Conservation (phyloP, 495 filamentous ascomycete species). For the Penicillium flavigenum region DNA sequence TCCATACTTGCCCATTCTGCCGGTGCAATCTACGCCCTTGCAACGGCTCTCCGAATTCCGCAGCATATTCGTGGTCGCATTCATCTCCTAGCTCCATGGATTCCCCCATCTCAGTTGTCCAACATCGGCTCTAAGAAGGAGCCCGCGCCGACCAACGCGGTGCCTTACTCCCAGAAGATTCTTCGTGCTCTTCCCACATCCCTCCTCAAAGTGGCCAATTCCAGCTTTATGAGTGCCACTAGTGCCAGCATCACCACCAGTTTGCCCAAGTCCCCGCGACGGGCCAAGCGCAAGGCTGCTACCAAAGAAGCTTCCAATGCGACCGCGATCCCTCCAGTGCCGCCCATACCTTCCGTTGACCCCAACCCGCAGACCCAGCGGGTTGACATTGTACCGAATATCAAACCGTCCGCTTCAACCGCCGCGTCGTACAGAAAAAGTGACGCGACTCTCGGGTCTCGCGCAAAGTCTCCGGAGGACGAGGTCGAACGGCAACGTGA, state of each 20-base stretch:
- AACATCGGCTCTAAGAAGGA: slow-evolving; percentile 74
- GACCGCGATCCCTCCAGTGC: slow-evolving; percentile 12
- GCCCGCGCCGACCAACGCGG: slow-evolving; percentile 71
- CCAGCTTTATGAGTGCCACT: slow-evolving; percentile 88
- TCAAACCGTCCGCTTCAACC: slow-evolving; percentile 20
- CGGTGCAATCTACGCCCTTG: slow-evolving; percentile 95
- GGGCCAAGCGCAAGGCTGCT: slow-evolving; percentile 60
- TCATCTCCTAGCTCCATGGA: slow-evolving; percentile 96
- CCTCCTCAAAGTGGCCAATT: slow-evolving; percentile 90
- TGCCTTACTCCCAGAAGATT: slow-evolving; percentile 90
- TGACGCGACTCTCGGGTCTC: slow-evolving; percentile 26
- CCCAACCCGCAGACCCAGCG: slow-evolving; percentile 43
- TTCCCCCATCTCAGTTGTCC: slow-evolving; percentile 94
- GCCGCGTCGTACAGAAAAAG: slow-evolving; percentile 24
- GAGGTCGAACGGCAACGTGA: slow-evolving; percentile 68
- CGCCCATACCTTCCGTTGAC: slow-evolving; percentile 38
- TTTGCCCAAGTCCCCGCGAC: slow-evolving; percentile 68
- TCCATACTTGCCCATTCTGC: slow-evolving; percentile 97
- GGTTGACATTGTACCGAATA: slow-evolving; percentile 29
- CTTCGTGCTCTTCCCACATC: slow-evolving; percentile 89
- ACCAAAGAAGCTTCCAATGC: slow-evolving; percentile 39
- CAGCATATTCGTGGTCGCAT: slow-evolving; percentile 94
- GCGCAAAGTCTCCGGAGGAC: slow-evolving; percentile 32
- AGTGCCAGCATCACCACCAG: slow-evolving; percentile 85
- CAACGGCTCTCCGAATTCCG: slow-evolving; percentile 92